Evolutionary conservation across 352 stramenopile genomes (phyloP), one percentile per base, ranked within the genome.

Genomic region (Globisporangium uncinulatum): DNA sequence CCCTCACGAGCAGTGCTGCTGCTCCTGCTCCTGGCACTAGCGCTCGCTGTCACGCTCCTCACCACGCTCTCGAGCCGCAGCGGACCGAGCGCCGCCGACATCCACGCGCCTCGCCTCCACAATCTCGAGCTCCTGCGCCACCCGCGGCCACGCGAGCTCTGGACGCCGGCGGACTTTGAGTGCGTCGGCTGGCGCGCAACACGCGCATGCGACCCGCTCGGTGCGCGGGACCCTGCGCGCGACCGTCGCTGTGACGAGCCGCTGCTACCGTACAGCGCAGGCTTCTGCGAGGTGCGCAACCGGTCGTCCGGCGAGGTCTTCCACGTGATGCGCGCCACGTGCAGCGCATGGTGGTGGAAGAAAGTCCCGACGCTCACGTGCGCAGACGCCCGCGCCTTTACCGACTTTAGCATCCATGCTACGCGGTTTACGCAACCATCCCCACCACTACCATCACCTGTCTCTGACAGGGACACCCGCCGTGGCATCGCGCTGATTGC

Each of bases 261-360:
- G 9, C 68, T 87, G 54, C 60, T 73, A 1, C 3, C n/a, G 29
- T 68, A 70, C 56, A 67, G 67, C 11, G 78, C 64, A 46, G 83
- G 83, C 55, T 91, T 75, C 61, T 93, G 83, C 54, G 79, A 90
- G 55, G 67, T 93, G 51, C 69, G 75, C 50, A 89, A 91, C 57
- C 65, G 62, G 21, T 78, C 74, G 43, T 87, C 75, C 0, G 79
- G 81, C n/a, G 54, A 76, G 41, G 57, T 67, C 1, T 52, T 82
- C 10, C 79, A 67, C 47, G 70, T 91, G 43, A 91, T 93, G 83
- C 59, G 84, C 51, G 51, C 73, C 17, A 91, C 78, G n/a, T 90
- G 80, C 67, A 79, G 83, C 59, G 79, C 71, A 39, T 89, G 75
- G 77, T 73, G 72, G 50, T 24, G 39, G 44, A 29, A 32, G 17